phyloP scores from a whole-genome alignment of 176 grass and related monocot genomes.

The Cymbopogon citratus region DNA sequence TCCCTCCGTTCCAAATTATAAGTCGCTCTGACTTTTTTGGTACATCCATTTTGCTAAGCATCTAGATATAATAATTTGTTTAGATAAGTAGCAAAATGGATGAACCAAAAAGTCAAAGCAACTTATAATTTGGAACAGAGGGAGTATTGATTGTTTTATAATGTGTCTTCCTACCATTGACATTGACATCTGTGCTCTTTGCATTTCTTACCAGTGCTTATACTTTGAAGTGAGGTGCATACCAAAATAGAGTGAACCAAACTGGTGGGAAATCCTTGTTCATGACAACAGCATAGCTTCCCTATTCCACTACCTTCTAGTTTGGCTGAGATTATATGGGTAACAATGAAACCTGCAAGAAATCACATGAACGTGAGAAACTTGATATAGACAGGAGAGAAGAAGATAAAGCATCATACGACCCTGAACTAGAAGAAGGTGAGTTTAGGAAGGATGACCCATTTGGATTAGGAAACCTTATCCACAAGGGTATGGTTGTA shows the following conservation, averaged over 20 bases:
- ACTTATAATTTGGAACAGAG: too few relatives aligned
- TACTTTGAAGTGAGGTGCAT: neutral
- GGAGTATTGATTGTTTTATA: slow-evolving; percentile 22
- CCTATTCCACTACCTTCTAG: neutral
- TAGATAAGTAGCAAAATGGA: too few relatives aligned
- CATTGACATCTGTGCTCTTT: neutral
- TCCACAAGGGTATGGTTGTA: slow-evolving; percentile 10
- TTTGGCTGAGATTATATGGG: slow-evolving; percentile 28
- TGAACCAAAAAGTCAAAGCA: too few relatives aligned
- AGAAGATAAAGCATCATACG: slow-evolving; percentile 6
- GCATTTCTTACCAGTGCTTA: slow-evolving; percentile 10
- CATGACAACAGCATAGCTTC: neutral
- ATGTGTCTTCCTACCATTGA: slow-evolving; percentile 10
- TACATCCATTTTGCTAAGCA: too few relatives aligned
- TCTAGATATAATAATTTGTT: too few relatives aligned
- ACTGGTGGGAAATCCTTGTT: neutral
- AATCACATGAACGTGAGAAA: slow-evolving; percentile 1
- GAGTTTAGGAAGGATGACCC: slow-evolving; percentile 36
- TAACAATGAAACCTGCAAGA: neutral
- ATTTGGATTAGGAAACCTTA: neutral
- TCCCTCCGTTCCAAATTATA: too few relatives aligned
- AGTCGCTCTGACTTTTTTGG: too few relatives aligned
- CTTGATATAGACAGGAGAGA: slow-evolving; percentile 25
- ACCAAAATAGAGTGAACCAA: slow-evolving; percentile 6
- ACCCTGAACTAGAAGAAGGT: slow-evolving; percentile 44